Evolutionary conservation across 2,329 filamentous ascomycete genomes (phyloP).

Genomic region (Nakataea oryzae): DNA sequence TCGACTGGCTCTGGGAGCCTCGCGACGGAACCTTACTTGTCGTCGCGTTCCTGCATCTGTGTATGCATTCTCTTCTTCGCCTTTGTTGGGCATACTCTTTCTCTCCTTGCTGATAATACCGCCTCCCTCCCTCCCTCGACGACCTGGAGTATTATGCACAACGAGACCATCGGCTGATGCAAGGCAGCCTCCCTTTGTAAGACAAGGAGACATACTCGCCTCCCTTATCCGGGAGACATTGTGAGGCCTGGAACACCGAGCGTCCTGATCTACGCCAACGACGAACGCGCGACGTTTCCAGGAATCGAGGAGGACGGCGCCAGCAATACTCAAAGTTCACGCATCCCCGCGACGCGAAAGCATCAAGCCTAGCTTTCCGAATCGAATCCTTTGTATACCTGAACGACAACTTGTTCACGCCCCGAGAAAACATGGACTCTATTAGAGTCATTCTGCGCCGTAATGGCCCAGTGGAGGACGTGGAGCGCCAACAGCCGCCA

Average conservation of each 20-base stretch:
- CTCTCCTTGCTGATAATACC: not conserved
- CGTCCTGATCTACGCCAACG: not conserved
- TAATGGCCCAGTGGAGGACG: slow-evolving; percentile 9
- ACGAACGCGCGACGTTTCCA: not conserved
- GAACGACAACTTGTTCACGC: not conserved
- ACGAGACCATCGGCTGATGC: not conserved
- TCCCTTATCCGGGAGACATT: not conserved
- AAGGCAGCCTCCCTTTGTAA: not conserved
- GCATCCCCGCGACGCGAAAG: not conserved
- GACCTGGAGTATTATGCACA: not conserved
- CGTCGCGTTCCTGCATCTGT: not conserved
- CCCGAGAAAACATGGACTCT: slow-evolving; percentile 6
- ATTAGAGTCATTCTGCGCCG: slow-evolving; percentile 5
- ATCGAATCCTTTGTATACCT: not conserved
- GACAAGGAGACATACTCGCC: not conserved
- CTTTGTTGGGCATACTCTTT: not conserved
- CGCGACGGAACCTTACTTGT: not conserved
- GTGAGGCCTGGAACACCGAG: not conserved
- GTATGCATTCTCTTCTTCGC: not conserved
- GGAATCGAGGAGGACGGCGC: not conserved
- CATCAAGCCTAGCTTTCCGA: not conserved
- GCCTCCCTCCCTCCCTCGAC: not conserved
- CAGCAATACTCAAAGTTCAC: not conserved
- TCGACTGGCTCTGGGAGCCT: slow-evolving; percentile 3
- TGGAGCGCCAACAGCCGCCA: slow-evolving; percentile 7